Evolutionary conservation across 129 eudicot species (phyloP).

Genomic region (Calendula officinalis): DNA sequence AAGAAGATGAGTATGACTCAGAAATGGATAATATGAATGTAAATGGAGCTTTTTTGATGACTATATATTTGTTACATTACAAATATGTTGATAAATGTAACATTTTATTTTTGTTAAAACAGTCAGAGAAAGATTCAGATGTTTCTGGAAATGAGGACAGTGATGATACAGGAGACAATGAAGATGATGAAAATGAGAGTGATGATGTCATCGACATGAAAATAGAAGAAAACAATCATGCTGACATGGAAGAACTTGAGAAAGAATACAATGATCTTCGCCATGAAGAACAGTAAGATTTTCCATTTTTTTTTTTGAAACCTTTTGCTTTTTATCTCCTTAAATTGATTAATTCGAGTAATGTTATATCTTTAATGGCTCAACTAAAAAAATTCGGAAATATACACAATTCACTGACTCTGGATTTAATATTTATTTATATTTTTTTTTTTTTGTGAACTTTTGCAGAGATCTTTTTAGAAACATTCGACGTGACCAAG

Average conservation of each 20-base stretch:
- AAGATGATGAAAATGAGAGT: conserved; percentile 31
- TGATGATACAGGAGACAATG: conserved; percentile 17
- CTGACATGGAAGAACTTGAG: conserved; percentile 86
- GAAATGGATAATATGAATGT: conserved; percentile 31
- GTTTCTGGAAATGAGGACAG: conserved; percentile 22
- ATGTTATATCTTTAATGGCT: not conserved
- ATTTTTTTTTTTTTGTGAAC: not conserved
- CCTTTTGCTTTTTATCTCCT: not conserved
- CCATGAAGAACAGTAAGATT: conserved; percentile 74
- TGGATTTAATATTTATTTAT: not conserved
- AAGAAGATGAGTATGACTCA: conserved; percentile 25
- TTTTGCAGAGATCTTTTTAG: conserved; percentile 54
- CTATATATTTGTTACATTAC: conserved; percentile 6
- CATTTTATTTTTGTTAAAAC: not conserved
- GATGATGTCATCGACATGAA: conserved; percentile 25
- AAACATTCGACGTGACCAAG: conserved; percentile 64
- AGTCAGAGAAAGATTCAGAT: conserved; percentile 31
- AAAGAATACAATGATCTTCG: conserved; percentile 63
- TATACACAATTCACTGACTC: no score
- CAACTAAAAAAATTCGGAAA: not conserved
- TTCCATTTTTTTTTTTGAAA: not conserved
- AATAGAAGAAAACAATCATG: conserved; percentile 35
- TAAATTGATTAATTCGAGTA: not conserved
- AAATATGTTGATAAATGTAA: conserved; percentile 3
- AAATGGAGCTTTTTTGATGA: conserved; percentile 1